phyloP scores from a whole-genome alignment of 768 basidiomycete species.

The Cystobasidiopsis lactophilus region DNA sequence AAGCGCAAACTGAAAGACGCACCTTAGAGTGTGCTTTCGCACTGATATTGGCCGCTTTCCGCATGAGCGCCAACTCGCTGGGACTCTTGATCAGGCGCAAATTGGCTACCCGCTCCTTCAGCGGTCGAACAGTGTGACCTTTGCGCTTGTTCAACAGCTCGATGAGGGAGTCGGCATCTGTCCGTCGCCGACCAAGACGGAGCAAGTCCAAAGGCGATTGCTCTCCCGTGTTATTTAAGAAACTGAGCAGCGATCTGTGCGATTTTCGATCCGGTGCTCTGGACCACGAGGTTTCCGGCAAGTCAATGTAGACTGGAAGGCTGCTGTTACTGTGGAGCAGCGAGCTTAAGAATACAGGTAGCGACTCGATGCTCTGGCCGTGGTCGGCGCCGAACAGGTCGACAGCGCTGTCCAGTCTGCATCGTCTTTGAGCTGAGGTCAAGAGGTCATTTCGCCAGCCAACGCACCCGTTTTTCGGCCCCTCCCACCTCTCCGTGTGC shows the following conservation, averaged over 20 bases:
- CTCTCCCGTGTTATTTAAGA: conserved; percentile 24
- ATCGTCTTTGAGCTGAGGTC: no score
- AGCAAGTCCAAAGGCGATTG: conserved; percentile 26
- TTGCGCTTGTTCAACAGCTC: conserved; percentile 30
- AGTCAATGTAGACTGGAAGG: conserved; percentile 31
- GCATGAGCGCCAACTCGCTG: conserved; percentile 58
- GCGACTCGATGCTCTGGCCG: conserved; percentile 26
- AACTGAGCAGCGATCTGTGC: conserved; percentile 28
- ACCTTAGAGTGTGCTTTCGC: conserved; percentile 66
- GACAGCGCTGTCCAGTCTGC: conserved; percentile 42
- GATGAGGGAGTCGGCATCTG: conserved; percentile 37
- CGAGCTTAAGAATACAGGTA: conserved; percentile 33
- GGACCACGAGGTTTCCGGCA: conserved; percentile 20
- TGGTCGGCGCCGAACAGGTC: conserved; percentile 51
- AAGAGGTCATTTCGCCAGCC: no score
- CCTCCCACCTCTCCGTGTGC: conserved; percentile 76
- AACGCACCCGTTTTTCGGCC: no score
- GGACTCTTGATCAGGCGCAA: conserved; percentile 58
- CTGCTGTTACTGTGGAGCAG: conserved; percentile 7
- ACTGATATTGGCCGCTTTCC: conserved; percentile 67
- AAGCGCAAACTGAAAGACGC: no score
- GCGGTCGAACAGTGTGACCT: conserved; percentile 30
- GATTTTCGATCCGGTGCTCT: conserved; percentile 17
- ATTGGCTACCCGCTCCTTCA: conserved; percentile 47
- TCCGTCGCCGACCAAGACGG: conserved; percentile 17